Percentiles rank a stretch among this genome's conserved stretches.
phyloP scores from a whole-genome alignment of 345 rosid genomes.

The Eucalyptus globulus region DNA sequence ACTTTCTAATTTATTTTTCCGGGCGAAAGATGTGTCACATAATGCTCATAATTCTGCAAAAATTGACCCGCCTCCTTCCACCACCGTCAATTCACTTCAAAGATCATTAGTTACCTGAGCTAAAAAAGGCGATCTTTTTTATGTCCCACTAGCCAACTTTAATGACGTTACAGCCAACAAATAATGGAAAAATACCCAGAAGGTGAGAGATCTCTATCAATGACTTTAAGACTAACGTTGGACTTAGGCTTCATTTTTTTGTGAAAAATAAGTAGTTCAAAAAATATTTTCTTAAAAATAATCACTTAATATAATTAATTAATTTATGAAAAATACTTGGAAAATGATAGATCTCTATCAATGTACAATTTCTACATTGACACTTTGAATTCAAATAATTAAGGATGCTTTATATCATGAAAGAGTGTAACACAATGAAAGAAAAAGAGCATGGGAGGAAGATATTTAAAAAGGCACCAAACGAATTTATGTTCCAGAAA shows the following conservation, averaged over 20 bases:
- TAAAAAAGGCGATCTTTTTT: neutral
- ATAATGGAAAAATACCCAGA: neutral
- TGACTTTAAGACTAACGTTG: neutral
- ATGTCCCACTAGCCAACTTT: neutral
- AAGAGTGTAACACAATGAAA: too few relatives aligned
- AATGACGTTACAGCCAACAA: neutral
- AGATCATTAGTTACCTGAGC: neutral
- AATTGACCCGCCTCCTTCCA: neutral
- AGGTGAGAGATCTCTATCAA: neutral
- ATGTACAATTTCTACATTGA: too few relatives aligned
- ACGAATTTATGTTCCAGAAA: too few relatives aligned
- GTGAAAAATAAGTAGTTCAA: too few relatives aligned
- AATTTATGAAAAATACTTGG: too few relatives aligned
- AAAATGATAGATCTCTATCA: too few relatives aligned
- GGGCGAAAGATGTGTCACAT: neutral
- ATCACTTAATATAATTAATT: too few relatives aligned
- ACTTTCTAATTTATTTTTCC: neutral
- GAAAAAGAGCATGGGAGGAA: too few relatives aligned
- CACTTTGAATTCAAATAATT: too few relatives aligned
- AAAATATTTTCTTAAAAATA: too few relatives aligned
- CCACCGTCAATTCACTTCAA: neutral
- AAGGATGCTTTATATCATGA: too few relatives aligned
- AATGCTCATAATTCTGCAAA: neutral
- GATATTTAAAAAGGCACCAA: too few relatives aligned
- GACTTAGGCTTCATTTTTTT: neutral